phyloP scores from a whole-genome alignment of 805 yeast species.

The Pichia gijzeniarum region DNA sequence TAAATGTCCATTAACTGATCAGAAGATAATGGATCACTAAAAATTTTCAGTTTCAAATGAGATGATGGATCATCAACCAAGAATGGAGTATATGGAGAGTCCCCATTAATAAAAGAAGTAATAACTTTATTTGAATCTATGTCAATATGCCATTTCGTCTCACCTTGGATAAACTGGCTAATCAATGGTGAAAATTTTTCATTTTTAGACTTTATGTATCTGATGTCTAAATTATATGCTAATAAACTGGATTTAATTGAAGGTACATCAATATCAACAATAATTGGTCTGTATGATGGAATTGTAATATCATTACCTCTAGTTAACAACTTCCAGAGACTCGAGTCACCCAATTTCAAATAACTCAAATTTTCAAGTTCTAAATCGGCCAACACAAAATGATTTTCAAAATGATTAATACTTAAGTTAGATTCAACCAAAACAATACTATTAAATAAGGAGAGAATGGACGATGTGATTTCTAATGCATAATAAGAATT shows the following conservation, averaged over 20 bases:
- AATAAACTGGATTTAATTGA: conserved; percentile 58
- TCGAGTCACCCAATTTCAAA: conserved; percentile 26
- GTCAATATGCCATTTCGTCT: conserved; percentile 73
- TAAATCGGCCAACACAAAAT: conserved; percentile 36
- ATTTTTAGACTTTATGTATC: conserved; percentile 22
- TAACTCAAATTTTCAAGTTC: conserved; percentile 22
- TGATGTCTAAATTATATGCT: conserved; percentile 37
- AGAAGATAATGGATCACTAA: conserved; percentile 36
- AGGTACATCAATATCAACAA: conserved; percentile 43
- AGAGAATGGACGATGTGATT: conserved; percentile 33
- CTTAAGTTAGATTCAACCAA: conserved; percentile 33
- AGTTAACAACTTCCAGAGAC: conserved; percentile 33
- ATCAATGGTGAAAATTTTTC: conserved; percentile 53
- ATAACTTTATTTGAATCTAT: conserved; percentile 35
- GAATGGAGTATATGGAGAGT: conserved; percentile 48
- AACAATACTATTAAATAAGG: conserved; percentile 44
- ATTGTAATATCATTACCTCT: conserved; percentile 34
- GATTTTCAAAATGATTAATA: conserved; percentile 13
- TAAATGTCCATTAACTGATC: conserved; percentile 34
- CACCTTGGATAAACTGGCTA: conserved; percentile 61
- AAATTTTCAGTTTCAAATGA: conserved; percentile 38
- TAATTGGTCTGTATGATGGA: conserved; percentile 39
- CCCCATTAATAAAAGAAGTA: conserved; percentile 47
- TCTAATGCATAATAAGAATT: conserved; percentile 45
- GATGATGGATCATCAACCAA: conserved; percentile 19